Percentiles rank a stretch among this genome's conserved stretches.
These are phyloP conservation scores for Candida ascalaphidarum DNA, from an alignment of 805 yeast genomes.

Conservation along the genomic window DNA sequence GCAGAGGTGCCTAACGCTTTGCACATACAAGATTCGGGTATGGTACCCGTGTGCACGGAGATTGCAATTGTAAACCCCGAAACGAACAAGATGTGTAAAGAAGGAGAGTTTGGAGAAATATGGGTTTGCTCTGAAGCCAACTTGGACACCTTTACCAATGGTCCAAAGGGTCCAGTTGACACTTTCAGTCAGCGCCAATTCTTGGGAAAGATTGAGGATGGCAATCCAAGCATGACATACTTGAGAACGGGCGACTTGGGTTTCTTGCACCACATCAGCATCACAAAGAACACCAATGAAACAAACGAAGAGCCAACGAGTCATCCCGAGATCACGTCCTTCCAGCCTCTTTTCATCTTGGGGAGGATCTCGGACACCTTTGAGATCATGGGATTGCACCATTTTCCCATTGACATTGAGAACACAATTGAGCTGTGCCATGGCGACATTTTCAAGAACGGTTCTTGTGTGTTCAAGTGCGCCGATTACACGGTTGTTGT, in stretches of 20 bases:
- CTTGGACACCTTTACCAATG: constrained; percentile 50
- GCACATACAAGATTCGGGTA: constrained; percentile 87
- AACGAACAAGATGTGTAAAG: constrained; percentile 65
- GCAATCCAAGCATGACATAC: constrained; percentile 56
- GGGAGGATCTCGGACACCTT: constrained; percentile 83
- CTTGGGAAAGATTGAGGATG: constrained; percentile 54
- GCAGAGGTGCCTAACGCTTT: constrained; percentile 60
- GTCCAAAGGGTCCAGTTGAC: constrained; percentile 44
- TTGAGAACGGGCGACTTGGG: constrained; percentile 93
- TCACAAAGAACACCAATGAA: constrained; percentile 28
- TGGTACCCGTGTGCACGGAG: constrained; percentile 92
- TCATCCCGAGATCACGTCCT: constrained; percentile 19
- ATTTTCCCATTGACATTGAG: constrained; percentile 81
- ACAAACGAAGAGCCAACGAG: constrained; percentile 19
- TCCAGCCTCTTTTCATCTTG: constrained; percentile 77
- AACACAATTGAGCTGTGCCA: constrained; percentile 38
- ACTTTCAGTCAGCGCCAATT: constrained; percentile 44
- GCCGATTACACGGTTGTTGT: constrained; percentile 74
- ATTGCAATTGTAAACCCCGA: constrained; percentile 95
- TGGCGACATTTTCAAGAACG: constrained; percentile 49
- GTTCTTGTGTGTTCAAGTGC: constrained; percentile 67
- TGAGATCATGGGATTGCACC: constrained; percentile 86
- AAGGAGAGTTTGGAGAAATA: constrained; percentile 93
- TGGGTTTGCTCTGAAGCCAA: constrained; percentile 94
- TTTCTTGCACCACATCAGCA: constrained; percentile 67